These are phyloP conservation scores for Leishmania turanica DNA, from an alignment of 208 protist genomes.

Conservation along the genomic window DNA sequence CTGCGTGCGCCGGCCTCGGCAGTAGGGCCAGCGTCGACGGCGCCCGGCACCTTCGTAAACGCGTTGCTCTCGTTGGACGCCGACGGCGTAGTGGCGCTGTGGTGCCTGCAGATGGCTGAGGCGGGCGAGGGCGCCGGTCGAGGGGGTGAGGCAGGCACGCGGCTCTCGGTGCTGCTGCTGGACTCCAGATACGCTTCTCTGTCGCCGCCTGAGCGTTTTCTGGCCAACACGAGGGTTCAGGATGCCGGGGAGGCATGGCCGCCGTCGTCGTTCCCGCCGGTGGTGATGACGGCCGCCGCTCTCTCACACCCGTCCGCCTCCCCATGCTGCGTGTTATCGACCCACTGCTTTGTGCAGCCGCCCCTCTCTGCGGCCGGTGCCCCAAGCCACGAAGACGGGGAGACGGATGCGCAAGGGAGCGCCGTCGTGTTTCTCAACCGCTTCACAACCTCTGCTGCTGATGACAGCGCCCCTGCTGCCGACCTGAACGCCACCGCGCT, in stretches of 20 bases:
- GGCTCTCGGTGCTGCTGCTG: constrained; percentile 12
- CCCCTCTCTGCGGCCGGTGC: background rate
- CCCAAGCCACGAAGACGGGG: background rate
- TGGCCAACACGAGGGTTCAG: background rate
- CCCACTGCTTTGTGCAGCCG: constrained; percentile 12
- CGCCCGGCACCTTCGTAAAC: background rate
- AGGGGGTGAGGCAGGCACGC: background rate
- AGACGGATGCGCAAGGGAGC: background rate
- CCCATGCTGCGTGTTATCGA: constrained; percentile 20
- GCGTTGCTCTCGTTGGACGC: constrained; percentile 34
- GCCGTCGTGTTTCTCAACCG: background rate
- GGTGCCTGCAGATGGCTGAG: constrained; percentile 10
- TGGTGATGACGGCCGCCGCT: constrained; percentile 18
- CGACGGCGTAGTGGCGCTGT: constrained; percentile 38
- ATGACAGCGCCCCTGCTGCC: background rate
- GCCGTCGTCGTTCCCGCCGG: constrained; percentile 5
- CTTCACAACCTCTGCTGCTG: background rate
- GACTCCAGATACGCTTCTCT: constrained; percentile 22
- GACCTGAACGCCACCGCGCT: too few relatives aligned
- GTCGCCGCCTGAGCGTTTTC: background rate
- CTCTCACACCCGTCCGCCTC: background rate
- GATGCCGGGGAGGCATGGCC: background rate
- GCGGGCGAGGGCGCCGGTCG: background rate
- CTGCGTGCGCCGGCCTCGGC: constrained; percentile 10
- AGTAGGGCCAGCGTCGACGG: background rate